Evolutionary conservation across 495 filamentous ascomycete genomes (phyloP), one percentile per base, ranked within the genome.

Genomic region (Neurospora sp.): DNA sequence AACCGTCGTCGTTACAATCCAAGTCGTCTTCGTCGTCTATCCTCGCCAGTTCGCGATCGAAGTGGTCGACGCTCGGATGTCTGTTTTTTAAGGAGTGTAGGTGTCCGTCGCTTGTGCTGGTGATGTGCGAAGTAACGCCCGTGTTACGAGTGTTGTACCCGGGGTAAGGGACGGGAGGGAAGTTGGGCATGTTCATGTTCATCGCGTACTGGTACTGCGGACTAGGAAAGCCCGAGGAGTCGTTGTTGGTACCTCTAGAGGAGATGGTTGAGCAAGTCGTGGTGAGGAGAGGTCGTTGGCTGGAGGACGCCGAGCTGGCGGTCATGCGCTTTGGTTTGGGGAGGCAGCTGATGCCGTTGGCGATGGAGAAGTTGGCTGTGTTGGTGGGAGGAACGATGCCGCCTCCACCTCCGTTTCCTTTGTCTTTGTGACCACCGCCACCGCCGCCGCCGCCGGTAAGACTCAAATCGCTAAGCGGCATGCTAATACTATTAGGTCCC

Each of bases 21-120:
- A 68, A 9, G 4, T 46, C 70, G 3, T 37, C 46, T n/a, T 48
- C 71, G 9, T 71, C 65, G 1, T 76, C 75, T 27, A 75, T 76
- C 2, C 71, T 0, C 1, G 75, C 73, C 3, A 75, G 73, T 20
- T 73, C 71, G 37, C 40, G 40, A 39, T 75, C 75, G 1, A 73
- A 12, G 35, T 75, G 20, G 46, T 73, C 71, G 3, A 38, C 39
- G 35, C 69, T 53, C 3, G 20, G 37, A 61, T 61, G 53, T 9
- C 14, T 16, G 27, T 61, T 61, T 31, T 31, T 31, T 31, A 31
- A 3, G 27, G 27, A 31, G 27, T 3, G 27, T 31, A 31, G 22
- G 4, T 7, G 22, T 12, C 48, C 22, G 6, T 61, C 53, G 27
- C 22, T 31, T 6, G 14, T 27, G 7, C 22, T 31, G 12, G 14